Evolutionary conservation across 2,329 filamentous ascomycete genomes (phyloP), one percentile per base, ranked within the genome.

Genomic region (Ascochyta pisi): DNA sequence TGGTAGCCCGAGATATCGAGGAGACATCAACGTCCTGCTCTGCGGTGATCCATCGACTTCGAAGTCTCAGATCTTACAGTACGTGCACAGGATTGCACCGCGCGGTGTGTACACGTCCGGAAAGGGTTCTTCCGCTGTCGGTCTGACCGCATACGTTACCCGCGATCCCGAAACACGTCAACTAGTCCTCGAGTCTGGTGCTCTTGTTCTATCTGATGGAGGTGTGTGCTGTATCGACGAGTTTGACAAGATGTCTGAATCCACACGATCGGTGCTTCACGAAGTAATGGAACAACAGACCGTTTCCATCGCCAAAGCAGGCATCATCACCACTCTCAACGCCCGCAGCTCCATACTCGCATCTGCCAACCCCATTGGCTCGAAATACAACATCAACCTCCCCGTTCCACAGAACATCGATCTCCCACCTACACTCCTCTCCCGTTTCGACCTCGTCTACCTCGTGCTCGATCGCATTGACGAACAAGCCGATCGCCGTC

Each of bases 401-500:
- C 93, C 95, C 0, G 95, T 99, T 13, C 95, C 95, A 3, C 93
- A 98, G 70, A 99, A 99, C 76, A 99, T 99, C 67, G 95, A 99
- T 71, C 86, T 99, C 8, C 95, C 95, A 0, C 95, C 95, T 0
- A 99, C 95, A 0, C 83, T 99, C 6, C 85, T 99, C 48, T 97
- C 93, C 5, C 89, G 95, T 82, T 99, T 99, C 73, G 95, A 99
- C 75, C 82, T 99, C 6, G 94, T 99, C 46, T 99, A 99, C 73
- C 86, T 99, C 1, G 95, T 99, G 39, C 87, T 99, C 43, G 95
- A 99, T 74, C 91, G 91, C 7, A 89, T 96, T 46, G 94, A 98
- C 70, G 95, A 98, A 78, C 89, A 90, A 70, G 88, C 84, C 50
- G 95, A 99, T 76, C 89, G 93, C 60, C 88, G 92, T 40, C 82